Conservation (phyloP, 352 stramenopile genomes). For the Phytophthora hibernalis region DNA sequence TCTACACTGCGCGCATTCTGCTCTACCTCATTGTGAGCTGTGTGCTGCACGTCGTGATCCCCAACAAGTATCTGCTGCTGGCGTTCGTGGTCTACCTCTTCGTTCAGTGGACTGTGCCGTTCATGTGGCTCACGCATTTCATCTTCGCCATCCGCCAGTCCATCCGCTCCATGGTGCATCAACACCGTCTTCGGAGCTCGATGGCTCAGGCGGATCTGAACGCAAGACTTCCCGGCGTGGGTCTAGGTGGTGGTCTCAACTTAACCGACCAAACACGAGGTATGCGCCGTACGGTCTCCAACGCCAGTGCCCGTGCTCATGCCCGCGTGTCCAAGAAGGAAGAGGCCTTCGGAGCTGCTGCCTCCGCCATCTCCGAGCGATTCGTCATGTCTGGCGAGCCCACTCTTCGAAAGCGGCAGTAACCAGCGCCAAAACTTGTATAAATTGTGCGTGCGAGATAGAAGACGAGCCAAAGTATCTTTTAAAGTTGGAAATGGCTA, state of each 20-base stretch:
- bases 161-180: conserved; percentile 72
- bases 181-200: conserved; percentile 74
- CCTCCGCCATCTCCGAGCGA: conserved; percentile 78
- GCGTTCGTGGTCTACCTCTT: conserved; percentile 83
- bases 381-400: conserved; percentile 65
- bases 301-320: conserved; percentile 64
- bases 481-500: conserved; percentile 16
- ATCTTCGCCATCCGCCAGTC: conserved; percentile 73
- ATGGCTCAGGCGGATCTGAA: conserved; percentile 69
- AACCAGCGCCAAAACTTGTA: conserved; percentile 3
- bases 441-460: conserved; percentile 16
- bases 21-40: conserved; percentile 87
- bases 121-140: conserved; percentile 72
- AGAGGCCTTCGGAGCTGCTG: conserved; percentile 82
- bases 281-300: conserved; percentile 65
- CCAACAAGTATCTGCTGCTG: conserved; percentile 87
- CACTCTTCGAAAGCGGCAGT: conserved; percentile 38
- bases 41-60: conserved; percentile 85
- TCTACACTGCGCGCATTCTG: conserved; percentile 83
- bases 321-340: conserved; percentile 87
- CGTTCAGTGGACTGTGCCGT: conserved; percentile 82
- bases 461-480: conserved; percentile 10
- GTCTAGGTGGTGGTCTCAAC: conserved; percentile 36
- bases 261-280: conserved; percentile 49
- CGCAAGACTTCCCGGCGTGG: conserved; percentile 40